Evolutionary conservation across 129 eudicot genomes (phyloP).

Genomic region (Centaurea solstitialis): DNA sequence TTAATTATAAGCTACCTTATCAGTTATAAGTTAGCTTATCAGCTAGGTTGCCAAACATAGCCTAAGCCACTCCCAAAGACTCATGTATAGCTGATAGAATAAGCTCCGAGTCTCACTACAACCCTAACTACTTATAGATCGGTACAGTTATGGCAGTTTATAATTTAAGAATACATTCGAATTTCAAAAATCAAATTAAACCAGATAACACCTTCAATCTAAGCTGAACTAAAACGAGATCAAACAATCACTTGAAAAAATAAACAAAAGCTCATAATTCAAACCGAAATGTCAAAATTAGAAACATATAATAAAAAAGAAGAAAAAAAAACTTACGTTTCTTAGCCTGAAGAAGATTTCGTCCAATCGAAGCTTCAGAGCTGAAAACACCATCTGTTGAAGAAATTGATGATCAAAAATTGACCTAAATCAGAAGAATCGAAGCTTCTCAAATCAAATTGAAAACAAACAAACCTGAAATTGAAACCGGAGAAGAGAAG

Average conservation of each 20-base stretch:
- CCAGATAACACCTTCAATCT: not conserved
- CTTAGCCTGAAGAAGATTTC: conserved; percentile 49
- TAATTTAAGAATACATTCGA: not conserved
- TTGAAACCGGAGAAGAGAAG: conserved; percentile 31
- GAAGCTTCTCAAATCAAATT: not conserved
- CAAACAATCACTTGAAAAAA: not conserved
- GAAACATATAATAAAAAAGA: not conserved
- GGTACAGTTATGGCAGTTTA: not conserved
- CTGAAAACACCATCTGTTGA: conserved; percentile 38
- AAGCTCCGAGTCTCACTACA: no score
- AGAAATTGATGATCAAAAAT: not conserved
- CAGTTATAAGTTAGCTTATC: no score
- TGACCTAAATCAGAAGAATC: conserved; percentile 1
- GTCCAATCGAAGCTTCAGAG: conserved; percentile 41
- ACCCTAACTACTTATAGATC: conserved; percentile 22
- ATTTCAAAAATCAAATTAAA: not conserved
- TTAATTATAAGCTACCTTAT: no score
- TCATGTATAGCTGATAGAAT: no score
- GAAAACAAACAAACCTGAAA: conserved; percentile 50
- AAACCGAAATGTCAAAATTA: not conserved
- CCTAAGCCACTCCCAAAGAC: no score
- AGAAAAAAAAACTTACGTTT: conserved; percentile 32
- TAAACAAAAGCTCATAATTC: not conserved
- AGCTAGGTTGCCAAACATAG: no score
- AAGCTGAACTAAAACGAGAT: not conserved